Evolutionary conservation across 345 rosid species (phyloP).

Genomic region (Sonneratia caseolaris): DNA sequence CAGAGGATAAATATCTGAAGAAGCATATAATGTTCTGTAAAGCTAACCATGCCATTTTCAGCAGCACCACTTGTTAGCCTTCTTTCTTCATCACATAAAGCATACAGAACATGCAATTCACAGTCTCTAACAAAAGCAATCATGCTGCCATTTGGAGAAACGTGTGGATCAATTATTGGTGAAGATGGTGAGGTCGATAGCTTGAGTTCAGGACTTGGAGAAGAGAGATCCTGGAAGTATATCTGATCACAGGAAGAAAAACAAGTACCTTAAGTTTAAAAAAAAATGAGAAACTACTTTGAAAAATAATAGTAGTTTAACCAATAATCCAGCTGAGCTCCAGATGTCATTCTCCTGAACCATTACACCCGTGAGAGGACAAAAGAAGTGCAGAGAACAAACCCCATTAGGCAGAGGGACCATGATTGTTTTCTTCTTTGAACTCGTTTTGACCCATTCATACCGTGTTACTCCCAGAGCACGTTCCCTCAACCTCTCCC

Average conservation of each 20-base stretch:
- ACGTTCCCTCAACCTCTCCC: conserved; percentile 85
- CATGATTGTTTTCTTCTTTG: conserved; percentile 56
- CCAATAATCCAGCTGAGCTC: background rate
- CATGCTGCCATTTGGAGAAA: conserved; percentile 2
- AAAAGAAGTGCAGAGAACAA: conserved; percentile 18
- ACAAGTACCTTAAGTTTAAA: background rate
- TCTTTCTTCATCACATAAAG: background rate
- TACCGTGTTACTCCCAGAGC: conserved; percentile 91
- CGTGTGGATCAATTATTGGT: conserved; percentile 4
- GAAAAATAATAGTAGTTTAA: background rate
- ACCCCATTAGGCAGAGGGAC: conserved; percentile 98
- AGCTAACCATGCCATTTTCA: conserved; percentile 35
- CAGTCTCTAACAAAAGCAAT: conserved; percentile 2
- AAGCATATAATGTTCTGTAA: background rate
- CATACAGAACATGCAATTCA: background rate
- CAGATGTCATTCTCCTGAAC: background rate
- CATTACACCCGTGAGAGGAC: background rate
- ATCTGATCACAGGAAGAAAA: background rate
- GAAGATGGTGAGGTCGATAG: conserved; percentile 4
- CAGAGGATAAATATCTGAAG: background rate
- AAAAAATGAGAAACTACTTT: too few species aligned
- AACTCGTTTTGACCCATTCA: conserved; percentile 79
- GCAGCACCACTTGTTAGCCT: background rate
- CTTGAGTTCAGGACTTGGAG: background rate
- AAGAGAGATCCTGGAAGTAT: conserved; percentile 4